A percentile compares a stretch with the other conserved stretches of the same genome.
Conservation (phyloP, 495 filamentous ascomycete genomes). For the Hypoxylon perforatum region DNA sequence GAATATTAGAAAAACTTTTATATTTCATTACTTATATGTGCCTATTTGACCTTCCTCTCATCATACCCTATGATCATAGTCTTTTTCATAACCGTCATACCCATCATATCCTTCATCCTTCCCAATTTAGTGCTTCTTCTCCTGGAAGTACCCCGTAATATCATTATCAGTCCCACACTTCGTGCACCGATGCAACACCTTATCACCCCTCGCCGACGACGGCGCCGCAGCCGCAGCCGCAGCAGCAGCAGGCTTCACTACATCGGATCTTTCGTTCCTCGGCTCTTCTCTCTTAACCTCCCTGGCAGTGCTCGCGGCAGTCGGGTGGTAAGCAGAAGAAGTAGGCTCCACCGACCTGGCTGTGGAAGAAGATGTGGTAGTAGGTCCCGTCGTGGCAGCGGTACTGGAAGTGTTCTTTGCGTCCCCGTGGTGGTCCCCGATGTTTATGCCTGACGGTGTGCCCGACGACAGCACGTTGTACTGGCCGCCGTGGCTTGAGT, state of each 20-base stretch:
- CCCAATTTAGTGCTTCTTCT: neutral
- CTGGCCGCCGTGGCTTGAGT: slow-evolving; percentile 35
- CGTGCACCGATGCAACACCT: slow-evolving; percentile 44
- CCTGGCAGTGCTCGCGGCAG: no score
- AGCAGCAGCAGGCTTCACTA: slow-evolving; percentile 26
- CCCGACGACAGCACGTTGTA: slow-evolving; percentile 47
- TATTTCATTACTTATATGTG: no score
- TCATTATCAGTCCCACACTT: slow-evolving; percentile 52
- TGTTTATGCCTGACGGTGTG: slow-evolving; percentile 45
- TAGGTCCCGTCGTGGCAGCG: slow-evolving; percentile 16
- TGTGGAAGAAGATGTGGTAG: neutral
- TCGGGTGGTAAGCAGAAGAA: no score
- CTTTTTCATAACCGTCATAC: neutral
- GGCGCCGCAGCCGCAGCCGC: slow-evolving; percentile 32
- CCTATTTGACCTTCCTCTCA: no score
- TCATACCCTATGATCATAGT: no score
- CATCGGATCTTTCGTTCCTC: neutral
- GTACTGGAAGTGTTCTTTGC: neutral
- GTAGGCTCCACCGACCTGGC: no score
- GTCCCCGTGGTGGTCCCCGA: slow-evolving; percentile 9
- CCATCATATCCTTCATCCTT: neutral
- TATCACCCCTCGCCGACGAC: slow-evolving; percentile 8
- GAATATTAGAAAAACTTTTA: no score
- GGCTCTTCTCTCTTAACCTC: no score
- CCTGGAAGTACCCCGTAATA: slow-evolving; percentile 41